Evolutionary conservation across 345 rosid genomes (phyloP).

Genomic region (Arabidopsis arenosa): DNA sequence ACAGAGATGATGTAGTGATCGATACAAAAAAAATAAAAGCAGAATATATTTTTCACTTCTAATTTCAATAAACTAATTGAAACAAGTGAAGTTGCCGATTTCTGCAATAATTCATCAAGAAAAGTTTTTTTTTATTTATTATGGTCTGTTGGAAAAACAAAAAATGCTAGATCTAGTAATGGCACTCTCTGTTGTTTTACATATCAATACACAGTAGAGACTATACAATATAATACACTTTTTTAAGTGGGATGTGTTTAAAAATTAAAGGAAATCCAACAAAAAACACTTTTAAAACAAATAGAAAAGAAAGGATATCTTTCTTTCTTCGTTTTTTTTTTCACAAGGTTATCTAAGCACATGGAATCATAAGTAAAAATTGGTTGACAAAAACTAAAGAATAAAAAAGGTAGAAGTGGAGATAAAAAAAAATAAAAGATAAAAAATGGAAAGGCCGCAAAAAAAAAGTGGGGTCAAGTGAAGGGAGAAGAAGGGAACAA

Average conservation of each 20-base stretch:
- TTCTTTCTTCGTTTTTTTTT: too few species aligned
- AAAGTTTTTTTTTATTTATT: too few species aligned
- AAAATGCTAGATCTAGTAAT: background rate
- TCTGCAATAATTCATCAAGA: background rate
- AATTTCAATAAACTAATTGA: too few species aligned
- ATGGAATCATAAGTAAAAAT: conserved; percentile 38
- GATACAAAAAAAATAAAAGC: background rate
- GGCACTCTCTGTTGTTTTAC: conserved; percentile 13
- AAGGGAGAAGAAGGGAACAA: conserved; percentile 57
- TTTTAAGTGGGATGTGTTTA: conserved; percentile 12
- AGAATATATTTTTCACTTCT: background rate
- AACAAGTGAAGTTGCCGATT: background rate
- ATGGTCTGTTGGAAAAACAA: background rate
- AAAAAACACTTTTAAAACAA: background rate
- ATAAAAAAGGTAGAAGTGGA: background rate
- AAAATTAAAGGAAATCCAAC: background rate
- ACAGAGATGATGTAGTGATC: conserved; percentile 3
- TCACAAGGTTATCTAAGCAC: conserved; percentile 16
- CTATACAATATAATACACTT: background rate
- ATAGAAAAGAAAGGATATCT: conserved; percentile 4
- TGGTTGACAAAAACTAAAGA: conserved; percentile 14
- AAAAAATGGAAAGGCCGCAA: conserved; percentile 22
- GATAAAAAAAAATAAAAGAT: background rate
- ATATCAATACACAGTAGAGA: conserved; percentile 1
- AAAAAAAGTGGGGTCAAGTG: conserved; percentile 45